A percentile compares a stretch with the other conserved stretches of the same genome.
Evolutionary conservation across 2,329 filamentous ascomycete genomes (phyloP).

Genomic region (Cladorrhinum sp.): DNA sequence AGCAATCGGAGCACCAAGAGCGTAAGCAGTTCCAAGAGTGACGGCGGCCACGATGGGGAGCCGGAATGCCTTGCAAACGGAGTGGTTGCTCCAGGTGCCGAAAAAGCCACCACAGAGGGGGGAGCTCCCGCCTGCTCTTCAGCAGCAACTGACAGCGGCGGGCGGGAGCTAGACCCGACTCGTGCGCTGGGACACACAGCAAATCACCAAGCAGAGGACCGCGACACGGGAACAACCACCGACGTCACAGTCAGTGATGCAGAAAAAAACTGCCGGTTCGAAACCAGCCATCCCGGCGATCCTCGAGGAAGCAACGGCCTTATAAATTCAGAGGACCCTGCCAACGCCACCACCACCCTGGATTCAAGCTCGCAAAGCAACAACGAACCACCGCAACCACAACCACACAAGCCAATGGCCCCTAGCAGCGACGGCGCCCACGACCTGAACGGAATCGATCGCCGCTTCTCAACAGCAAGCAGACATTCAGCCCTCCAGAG

Average conservation of each 20-base stretch:
- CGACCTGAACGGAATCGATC: conserved; percentile 34
- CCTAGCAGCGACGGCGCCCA: conserved; percentile 4
- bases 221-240: not conserved
- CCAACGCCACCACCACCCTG: conserved; percentile 2
- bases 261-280: no score
- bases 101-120: conserved; percentile 9
- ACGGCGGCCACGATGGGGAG: conserved; percentile 14
- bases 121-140: conserved; percentile 1
- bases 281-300: not conserved
- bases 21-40: conserved; percentile 20
- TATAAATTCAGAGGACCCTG: not conserved
- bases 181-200: conserved; percentile 14
- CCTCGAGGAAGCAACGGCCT: conserved; percentile 12
- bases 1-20: conserved; percentile 20
- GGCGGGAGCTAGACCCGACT: conserved; percentile 15
- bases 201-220: conserved; percentile 15
- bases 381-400: not conserved
- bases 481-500: conserved; percentile 29
- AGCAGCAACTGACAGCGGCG: conserved; percentile 13
- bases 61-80: conserved; percentile 10
- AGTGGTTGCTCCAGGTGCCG: conserved; percentile 6
- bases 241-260: conserved; percentile 10
- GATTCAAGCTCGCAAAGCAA: conserved; percentile 10
- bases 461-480: conserved; percentile 28
- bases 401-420: not conserved